These are phyloP conservation scores for Psidium guajava DNA, from an alignment of 345 rosid genomes.

Conservation along the genomic window DNA sequence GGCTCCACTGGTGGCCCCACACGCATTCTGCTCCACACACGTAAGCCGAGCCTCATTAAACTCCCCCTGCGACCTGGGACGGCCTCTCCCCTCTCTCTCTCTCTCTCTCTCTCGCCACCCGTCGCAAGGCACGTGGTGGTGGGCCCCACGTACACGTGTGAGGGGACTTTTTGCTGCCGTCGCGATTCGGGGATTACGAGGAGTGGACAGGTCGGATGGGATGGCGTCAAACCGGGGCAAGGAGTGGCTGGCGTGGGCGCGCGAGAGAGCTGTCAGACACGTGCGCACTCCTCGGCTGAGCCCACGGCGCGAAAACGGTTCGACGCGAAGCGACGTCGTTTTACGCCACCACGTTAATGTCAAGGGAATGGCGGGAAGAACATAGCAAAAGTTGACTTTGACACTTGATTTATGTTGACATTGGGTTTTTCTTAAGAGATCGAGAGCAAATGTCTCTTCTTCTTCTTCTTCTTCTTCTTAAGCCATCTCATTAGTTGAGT, in stretches of 20 bases:
- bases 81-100: not conserved
- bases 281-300: not conserved
- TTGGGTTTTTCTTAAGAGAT: not conserved
- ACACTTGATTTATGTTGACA: not conserved
- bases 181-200: conserved; percentile 30
- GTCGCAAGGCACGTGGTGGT: not conserved
- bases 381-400: not conserved
- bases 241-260: conserved; percentile 1
- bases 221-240: not conserved
- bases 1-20: not conserved
- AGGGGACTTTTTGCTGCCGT: not conserved
- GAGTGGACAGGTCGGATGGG: not conserved
- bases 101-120: not conserved
- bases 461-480: not conserved
- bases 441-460: not conserved
- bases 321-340: not conserved
- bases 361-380: not conserved
- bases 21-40: not conserved
- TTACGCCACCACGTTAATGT: not conserved
- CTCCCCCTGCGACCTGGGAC: not conserved
- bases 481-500: not conserved
- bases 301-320: not conserved
- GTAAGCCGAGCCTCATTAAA: not conserved
- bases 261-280: conserved; percentile 47
- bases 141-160: not conserved